A percentile compares a stretch with the other conserved stretches of the same genome.
Evolutionary conservation across 176 grass and related monocot species (phyloP).

Genomic region (Avena atlantica): DNA sequence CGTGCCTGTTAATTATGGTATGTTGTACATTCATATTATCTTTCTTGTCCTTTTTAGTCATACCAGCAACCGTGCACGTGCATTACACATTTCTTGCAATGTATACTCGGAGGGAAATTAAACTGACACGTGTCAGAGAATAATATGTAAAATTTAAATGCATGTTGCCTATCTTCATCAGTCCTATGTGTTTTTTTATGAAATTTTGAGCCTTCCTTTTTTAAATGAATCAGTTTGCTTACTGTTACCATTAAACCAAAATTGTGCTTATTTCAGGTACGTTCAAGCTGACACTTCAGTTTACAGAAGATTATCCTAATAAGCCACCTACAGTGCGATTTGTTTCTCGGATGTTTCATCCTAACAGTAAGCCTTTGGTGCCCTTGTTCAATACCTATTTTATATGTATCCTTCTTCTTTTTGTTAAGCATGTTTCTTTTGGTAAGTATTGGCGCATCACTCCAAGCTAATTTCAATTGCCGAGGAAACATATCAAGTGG

Average conservation of each 20-base stretch:
- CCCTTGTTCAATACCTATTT: background rate
- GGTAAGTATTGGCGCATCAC: background rate
- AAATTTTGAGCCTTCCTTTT: background rate
- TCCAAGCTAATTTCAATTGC: background rate
- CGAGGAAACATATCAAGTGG: background rate
- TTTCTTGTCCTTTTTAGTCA: conserved; percentile 9
- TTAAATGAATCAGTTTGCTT: background rate
- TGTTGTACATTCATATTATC: background rate
- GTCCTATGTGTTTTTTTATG: background rate
- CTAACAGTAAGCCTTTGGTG: conserved; percentile 48
- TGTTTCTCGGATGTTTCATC: conserved; percentile 66
- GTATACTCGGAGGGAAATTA: background rate
- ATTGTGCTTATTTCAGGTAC: conserved; percentile 41
- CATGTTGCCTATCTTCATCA: background rate
- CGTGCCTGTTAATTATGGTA: background rate
- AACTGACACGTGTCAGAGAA: background rate
- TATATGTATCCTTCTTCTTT: background rate
- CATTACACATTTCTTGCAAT: background rate
- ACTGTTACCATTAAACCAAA: conserved; percentile 16
- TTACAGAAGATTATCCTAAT: conserved; percentile 65
- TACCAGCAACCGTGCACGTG: background rate
- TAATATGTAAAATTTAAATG: background rate
- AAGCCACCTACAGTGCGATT: conserved; percentile 61
- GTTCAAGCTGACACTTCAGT: conserved; percentile 60
- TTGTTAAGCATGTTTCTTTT: background rate